Base-by-base conservation (phyloP, 2,329 filamentous ascomycete species). In the Dactylellina haptotyla region DNA sequence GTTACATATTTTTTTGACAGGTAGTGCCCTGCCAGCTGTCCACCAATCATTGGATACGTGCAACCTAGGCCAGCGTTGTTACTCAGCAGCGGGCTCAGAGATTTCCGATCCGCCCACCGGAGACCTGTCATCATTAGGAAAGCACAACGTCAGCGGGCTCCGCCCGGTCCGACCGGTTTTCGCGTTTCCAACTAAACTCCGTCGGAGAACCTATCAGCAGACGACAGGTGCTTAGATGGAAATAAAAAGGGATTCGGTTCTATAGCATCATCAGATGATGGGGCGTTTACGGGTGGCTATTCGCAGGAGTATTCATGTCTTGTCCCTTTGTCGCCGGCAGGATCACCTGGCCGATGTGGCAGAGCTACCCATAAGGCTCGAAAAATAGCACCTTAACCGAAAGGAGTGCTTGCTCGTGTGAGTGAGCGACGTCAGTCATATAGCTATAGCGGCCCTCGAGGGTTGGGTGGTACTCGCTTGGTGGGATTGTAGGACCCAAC, bases 341-440 rank as follows among this genome's bases (percentile, higher is more conserved):
- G 20, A 63, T 72, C 67, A 65, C 50, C 58, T 61, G 67, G 59
- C 65, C 56, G 54, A n/a, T n/a, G 43, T 67, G 64, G 64, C 67
- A 72, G 59, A 65, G 59, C 59, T 59, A 64, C 67, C 20, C 14
- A n/a, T 30, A 18, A 26, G 62, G 25, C 37, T 37, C 16, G 20
- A 28, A 45, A 26, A 51, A 59, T 58, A 65, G 30, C 58, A 39
- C 20, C 51, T 43, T 56, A 65, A 46, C 67, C 67, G 54, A 61
- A 72, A 53, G n/a, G 26, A 54, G 67, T 54, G 20, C 50, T 51
- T 72, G 67, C 59, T 72, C 67, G 67, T 72, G 67, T 65, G 67
- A 72, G 53, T 34, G 34, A 54, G 18, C 46, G 58, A 72, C 59
- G 67, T 72, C 67, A 72, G 65, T 32, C 54, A 46, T 20, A 5